Conservation (phyloP, 441 rosid species). For the Populus hybrid region DNA sequence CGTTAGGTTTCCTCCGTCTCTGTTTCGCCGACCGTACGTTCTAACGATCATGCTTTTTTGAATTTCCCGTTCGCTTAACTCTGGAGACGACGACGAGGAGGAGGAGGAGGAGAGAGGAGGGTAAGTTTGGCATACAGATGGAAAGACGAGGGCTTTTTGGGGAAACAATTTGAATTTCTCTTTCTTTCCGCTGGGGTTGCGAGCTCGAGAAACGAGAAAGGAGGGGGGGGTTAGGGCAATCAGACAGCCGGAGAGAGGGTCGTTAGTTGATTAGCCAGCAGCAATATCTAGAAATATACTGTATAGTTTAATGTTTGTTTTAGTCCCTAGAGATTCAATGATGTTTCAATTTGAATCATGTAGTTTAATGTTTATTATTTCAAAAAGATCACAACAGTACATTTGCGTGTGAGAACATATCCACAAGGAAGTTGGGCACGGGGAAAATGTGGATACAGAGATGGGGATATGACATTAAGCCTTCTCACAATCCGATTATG, state of each 20-base stretch:
- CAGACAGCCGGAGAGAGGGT: background rate
- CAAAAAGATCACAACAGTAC: background rate
- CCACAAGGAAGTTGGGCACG: too few relatives aligned
- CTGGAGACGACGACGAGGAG: background rate
- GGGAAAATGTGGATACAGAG: too few relatives aligned
- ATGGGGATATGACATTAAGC: too few relatives aligned
- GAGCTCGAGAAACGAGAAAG: background rate
- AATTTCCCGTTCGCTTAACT: background rate
- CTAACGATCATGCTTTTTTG: constrained; percentile 60
- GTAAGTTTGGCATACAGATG: background rate
- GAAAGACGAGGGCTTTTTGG: constrained; percentile 35
- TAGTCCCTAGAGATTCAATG: background rate
- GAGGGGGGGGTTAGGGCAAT: background rate
- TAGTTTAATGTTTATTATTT: background rate
- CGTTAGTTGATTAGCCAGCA: background rate
- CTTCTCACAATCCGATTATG: too few relatives aligned
- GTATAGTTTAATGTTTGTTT: background rate
- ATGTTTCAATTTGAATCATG: background rate
- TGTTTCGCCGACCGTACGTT: constrained; percentile 88
- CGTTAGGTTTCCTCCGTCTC: constrained; percentile 25
- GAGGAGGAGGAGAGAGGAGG: background rate
- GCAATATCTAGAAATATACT: background rate
- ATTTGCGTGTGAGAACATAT: too few relatives aligned
- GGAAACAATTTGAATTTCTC: constrained; percentile 7
- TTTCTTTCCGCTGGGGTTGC: background rate